These are phyloP conservation scores for Xylaria flabelliformis DNA, from an alignment of 495 filamentous ascomycete genomes.

Conservation along the genomic window DNA sequence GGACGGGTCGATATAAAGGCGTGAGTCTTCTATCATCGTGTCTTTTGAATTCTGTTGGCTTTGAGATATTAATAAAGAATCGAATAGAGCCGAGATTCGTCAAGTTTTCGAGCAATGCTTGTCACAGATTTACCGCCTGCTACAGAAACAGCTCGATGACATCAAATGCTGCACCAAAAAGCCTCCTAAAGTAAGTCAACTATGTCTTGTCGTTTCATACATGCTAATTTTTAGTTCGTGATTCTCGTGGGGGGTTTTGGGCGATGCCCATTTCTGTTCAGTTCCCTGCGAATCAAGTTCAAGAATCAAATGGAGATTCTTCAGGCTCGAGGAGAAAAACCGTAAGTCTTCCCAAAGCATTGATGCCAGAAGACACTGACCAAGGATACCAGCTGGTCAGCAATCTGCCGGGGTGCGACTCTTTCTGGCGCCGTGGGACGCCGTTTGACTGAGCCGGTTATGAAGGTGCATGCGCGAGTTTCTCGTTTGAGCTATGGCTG, in stretches of 20 bases:
- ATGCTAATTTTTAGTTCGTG: constrained; percentile 14
- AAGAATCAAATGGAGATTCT: not conserved
- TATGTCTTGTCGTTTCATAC: too few relatives aligned
- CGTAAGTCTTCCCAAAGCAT: too few relatives aligned
- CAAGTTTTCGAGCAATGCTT: not conserved
- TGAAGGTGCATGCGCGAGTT: too few relatives aligned
- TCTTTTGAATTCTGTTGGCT: not conserved
- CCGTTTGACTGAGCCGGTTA: too few relatives aligned
- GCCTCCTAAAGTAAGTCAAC: not conserved
- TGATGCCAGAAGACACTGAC: too few relatives aligned
- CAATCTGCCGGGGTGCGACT: too few relatives aligned
- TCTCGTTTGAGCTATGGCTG: too few relatives aligned
- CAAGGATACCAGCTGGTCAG: constrained; percentile 10
- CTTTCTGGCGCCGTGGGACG: too few relatives aligned
- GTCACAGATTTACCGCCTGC: not conserved
- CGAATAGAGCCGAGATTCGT: not conserved
- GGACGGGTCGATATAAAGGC: not conserved
- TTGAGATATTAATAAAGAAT: not conserved
- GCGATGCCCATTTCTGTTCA: constrained; percentile 10
- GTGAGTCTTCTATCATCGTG: not conserved
- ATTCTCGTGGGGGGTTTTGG: constrained; percentile 26
- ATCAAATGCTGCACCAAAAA: not conserved
- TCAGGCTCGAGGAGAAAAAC: constrained; percentile 12
- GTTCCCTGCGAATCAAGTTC: not conserved
- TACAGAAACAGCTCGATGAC: not conserved